Evolutionary conservation across 176 grass and related monocot genomes (phyloP).

Genomic region (Pontederia crassipes): DNA sequence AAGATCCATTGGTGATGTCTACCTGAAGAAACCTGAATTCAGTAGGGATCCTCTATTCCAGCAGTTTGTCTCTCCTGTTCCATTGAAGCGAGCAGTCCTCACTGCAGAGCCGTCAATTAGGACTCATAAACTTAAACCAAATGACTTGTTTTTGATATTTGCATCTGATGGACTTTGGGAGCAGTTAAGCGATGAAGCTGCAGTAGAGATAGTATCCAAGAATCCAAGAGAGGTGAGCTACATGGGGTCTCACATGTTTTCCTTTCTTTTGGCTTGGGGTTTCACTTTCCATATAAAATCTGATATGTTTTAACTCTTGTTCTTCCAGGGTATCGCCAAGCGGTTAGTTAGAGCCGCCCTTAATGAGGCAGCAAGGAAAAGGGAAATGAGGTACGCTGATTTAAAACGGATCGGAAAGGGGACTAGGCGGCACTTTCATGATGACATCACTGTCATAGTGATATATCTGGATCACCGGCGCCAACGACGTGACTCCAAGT

Average conservation of each 20-base stretch:
- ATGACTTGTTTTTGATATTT: conserved; percentile 45
- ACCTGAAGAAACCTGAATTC: conserved; percentile 44
- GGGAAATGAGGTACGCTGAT: conserved; percentile 44
- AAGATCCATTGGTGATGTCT: conserved; percentile 46
- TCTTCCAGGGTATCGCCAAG: conserved; percentile 37
- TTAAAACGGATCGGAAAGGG: conserved; percentile 33
- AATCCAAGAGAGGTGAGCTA: conserved; percentile 32
- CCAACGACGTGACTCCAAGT: neutral
- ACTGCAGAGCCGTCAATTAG: conserved; percentile 44
- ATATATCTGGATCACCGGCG: conserved; percentile 34
- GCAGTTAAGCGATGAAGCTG: conserved; percentile 34
- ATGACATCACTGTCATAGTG: conserved; percentile 45
- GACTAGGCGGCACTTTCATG: conserved; percentile 31
- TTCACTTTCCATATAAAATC: too few relatives aligned
- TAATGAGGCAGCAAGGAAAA: conserved; percentile 41
- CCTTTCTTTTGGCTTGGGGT: too few relatives aligned
- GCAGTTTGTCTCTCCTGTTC: conserved; percentile 28
- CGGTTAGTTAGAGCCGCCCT: conserved; percentile 37
- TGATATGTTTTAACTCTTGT: neutral
- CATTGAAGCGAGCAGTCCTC: conserved; percentile 24
- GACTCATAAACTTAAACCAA: conserved; percentile 28
- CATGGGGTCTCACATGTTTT: too few relatives aligned
- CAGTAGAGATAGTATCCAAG: conserved; percentile 42
- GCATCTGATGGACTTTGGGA: conserved; percentile 58
- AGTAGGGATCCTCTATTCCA: conserved; percentile 25